Base-by-base conservation (phyloP, 805 yeast species). In the Citeromyces matritensis region DNA sequence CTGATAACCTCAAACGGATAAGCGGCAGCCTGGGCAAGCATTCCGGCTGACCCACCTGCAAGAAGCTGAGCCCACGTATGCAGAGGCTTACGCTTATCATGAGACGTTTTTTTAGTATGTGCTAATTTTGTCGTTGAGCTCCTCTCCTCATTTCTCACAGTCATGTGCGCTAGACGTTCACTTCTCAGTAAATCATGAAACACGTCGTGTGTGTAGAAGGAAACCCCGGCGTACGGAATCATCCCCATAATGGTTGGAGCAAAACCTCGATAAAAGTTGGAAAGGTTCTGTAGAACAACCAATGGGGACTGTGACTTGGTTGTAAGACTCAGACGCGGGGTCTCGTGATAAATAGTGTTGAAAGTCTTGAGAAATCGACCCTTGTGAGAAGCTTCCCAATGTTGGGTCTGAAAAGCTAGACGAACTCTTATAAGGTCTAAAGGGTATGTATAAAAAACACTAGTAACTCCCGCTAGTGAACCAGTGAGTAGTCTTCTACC, bases 221-320 rank as follows among this genome's bases (percentile, higher is more conserved):
- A 82, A 3, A 88, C 96, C 8, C 98, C 98, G 1, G 98, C 98
- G 49, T 91, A 91, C 1, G 98, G 98, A 14, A 91, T 64, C 94
- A 91, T 86, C 8, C 98, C 98, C 26, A 86, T 44, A 29, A 91
- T 75, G 0, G 98, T 91, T 12, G 98, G 95, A 6, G 80, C 69
- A 53, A 88, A 91, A 2, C 98, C 98, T 35, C 96, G 65, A 55
- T 88, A 91, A 51, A 86, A 91, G 56, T 86, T 88, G 32, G 69
- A 55, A 9, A 69, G 35, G 5, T 65, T 51, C 27, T 55, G 50
- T 6, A 52, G 27, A 24, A 36, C 41, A 39, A 29, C 70, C 55
- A 32, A 48, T 5, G 21, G 21, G 21, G 21, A 17, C 7, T 17
- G 21, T 5, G 21, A 17, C 21, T 17, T 17, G 44, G 55, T 44